A percentile compares a stretch with the other conserved stretches of the same genome.
These are phyloP conservation scores for barley (Hordeum vulgare) DNA, from an alignment of 176 grass and related monocot species.

Conservation along the genomic window MorexV3_pseudomolecules_assembly NC_058523.1:247768723-247769222, in stretches of 20 bases:
- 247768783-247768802: neutral
- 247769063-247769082: slow-evolving; percentile 1
- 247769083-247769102: neutral
- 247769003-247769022: slow-evolving; percentile 20
- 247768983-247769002: slow-evolving; percentile 9
- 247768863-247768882: neutral
- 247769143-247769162: neutral
- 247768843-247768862: neutral
- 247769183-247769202: neutral
- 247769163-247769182: neutral
- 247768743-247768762: neutral
- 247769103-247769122: neutral
- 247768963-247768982: neutral
- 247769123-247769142: neutral
- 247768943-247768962: neutral
- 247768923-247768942: slow-evolving; percentile 9
- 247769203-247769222: neutral
- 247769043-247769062: neutral
- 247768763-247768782: slow-evolving; percentile 14
- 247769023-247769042: neutral
- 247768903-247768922: neutral
- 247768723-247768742: slow-evolving; percentile 27
- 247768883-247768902: neutral
- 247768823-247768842: no score
- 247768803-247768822: no score